Evolutionary conservation across 1,284 basidiomycete species (phyloP), one percentile per base, ranked within the genome.

Genomic region (Ganoderma leucocontextum): DNA sequence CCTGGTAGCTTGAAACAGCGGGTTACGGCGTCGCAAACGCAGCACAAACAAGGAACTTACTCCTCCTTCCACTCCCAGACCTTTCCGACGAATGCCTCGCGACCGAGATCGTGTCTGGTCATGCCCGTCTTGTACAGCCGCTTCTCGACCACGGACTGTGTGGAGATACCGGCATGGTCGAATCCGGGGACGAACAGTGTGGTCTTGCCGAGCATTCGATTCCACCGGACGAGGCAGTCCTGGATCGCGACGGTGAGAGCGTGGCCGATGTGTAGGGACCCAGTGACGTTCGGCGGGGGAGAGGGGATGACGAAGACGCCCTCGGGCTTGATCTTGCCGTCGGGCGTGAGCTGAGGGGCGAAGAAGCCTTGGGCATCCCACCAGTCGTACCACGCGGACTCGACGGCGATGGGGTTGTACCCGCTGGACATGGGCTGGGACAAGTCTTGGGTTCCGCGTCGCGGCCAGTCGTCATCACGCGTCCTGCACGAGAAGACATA

Each of bases 211-310:
- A 94, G 84, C 98, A 99, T 99, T 42, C 96, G 93, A 80, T 97
- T 95, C 96, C 96, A 98, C 78, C 96, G 88, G 66, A 95, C 85
- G 68, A 98, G 82, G 2, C 90, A 84, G 79, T 99, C 98, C 79
- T 99, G 97, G 70, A 99, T 93, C 1, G 97, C 93, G 33, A 94
- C 90, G 1, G 97, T 98, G 64, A 99, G 85, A 2, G 93, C 98
- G 76, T 99, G 98, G 3, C 98, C 98, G 72, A 98, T 98, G 78
- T 99, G 98, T 65, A 99, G 84, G 73, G 91, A 94, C 25, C 98
- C 98, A 0, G 98, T 99, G 73, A 99, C 97, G 78, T 99, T 99
- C n/a, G 98, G 98, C 15, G 98, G 98, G 39, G 98, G 98, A 5
- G 91, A 87, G 1, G 97, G 94, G 60, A 99, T 90, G 71, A 97